These are phyloP conservation scores for Paxillus involutus DNA, from an alignment of 768 basidiomycete species.

Conservation along the genomic window DNA sequence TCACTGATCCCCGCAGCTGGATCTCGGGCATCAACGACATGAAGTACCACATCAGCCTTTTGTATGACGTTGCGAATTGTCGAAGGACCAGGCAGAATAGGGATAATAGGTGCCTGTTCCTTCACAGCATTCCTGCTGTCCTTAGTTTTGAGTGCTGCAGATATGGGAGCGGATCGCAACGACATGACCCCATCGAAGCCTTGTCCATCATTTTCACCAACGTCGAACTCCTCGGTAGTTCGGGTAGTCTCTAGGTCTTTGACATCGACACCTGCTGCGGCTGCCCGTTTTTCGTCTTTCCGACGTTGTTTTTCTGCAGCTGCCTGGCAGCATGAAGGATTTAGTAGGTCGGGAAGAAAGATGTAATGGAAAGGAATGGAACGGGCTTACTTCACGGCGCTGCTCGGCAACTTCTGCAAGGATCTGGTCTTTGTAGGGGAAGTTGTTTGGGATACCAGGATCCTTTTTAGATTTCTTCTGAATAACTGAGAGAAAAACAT, in stretches of 20 bases:
- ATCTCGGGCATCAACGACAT: slow-evolving; percentile 86
- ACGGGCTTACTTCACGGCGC: slow-evolving; percentile 60
- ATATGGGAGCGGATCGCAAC: slow-evolving; percentile 7
- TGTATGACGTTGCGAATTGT: slow-evolving; percentile 53
- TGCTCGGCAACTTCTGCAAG: slow-evolving; percentile 87
- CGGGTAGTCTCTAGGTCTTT: slow-evolving; percentile 25
- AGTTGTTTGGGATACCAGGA: slow-evolving; percentile 90
- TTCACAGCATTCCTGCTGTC: not conserved
- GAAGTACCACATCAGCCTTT: slow-evolving; percentile 73
- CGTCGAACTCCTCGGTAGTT: slow-evolving; percentile 28
- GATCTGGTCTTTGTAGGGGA: slow-evolving; percentile 93
- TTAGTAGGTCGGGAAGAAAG: not conserved
- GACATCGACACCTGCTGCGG: slow-evolving; percentile 28
- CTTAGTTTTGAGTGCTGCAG: slow-evolving; percentile 1
- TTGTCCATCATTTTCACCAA: slow-evolving; percentile 28
- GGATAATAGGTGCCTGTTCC: slow-evolving; percentile 14
- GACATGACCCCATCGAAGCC: slow-evolving; percentile 41
- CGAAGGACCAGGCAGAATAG: slow-evolving; percentile 26
- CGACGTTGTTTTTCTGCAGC: slow-evolving; percentile 73
- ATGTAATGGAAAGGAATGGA: not conserved
- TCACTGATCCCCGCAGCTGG: slow-evolving; percentile 77
- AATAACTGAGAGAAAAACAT: slow-evolving; percentile 7
- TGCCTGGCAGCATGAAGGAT: slow-evolving; percentile 42
- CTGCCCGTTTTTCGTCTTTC: slow-evolving; percentile 63
- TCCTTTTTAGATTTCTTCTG: slow-evolving; percentile 67